A percentile compares a stretch with the other conserved stretches of the same genome.
These are phyloP conservation scores for Kalmusia sp. DNA, from an alignment of 2,329 filamentous ascomycete species.

Conservation along the genomic window DNA sequence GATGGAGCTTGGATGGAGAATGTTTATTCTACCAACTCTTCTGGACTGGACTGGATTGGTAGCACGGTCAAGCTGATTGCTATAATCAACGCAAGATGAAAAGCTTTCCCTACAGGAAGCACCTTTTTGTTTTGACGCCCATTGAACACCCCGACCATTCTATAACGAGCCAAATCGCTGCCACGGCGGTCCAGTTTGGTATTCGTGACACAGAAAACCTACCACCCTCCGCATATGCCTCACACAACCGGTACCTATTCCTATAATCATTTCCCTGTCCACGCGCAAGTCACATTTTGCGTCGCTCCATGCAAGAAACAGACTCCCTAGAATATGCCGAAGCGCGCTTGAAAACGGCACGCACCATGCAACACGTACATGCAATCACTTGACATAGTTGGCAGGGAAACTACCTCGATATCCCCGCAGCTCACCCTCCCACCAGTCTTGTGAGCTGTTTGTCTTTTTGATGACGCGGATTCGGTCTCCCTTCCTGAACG, in stretches of 20 bases:
- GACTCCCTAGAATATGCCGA: conserved; percentile 8
- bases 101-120: background rate
- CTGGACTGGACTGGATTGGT: background rate
- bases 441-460: conserved; percentile 83
- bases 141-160: background rate
- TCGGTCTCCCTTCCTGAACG: conserved; percentile 77
- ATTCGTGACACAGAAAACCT: background rate
- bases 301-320: conserved; percentile 9
- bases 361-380: background rate
- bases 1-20: background rate
- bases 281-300: conserved; percentile 13
- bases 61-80: background rate
- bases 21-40: background rate
- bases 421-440: conserved; percentile 78
- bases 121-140: background rate
- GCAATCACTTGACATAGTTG: conserved; percentile 71
- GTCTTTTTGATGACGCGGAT: conserved; percentile 83
- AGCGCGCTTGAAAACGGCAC: conserved; percentile 7
- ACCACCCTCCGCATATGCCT: background rate
- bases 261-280: conserved; percentile 7
- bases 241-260: conserved; percentile 1
- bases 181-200: background rate
- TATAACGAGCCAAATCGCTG: background rate
- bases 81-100: background rate
- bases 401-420: conserved; percentile 77